Conservation (phyloP, 768 basidiomycete genomes). For the Tylopilus subfusipes region DNA sequence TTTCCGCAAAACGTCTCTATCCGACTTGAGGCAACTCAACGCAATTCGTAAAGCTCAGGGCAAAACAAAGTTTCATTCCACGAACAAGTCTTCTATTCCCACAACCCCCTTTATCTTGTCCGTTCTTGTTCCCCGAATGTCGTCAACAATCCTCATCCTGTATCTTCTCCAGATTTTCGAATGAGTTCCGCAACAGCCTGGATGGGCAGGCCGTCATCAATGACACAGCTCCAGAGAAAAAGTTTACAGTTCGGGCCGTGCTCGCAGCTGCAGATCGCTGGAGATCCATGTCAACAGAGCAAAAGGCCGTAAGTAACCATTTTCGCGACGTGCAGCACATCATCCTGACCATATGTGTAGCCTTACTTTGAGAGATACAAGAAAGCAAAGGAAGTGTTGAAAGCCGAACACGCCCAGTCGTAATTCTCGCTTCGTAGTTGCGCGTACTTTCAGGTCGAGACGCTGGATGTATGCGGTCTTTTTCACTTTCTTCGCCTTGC, state of each 20-base stretch:
- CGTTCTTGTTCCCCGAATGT: not conserved
- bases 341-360: conserved; percentile 8
- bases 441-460: not conserved
- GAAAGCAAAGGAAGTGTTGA: conserved; percentile 15
- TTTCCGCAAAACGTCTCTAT: conserved; percentile 17
- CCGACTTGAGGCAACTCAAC: conserved; percentile 32
- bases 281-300: conserved; percentile 30
- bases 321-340: not conserved
- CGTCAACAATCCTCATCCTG: not conserved
- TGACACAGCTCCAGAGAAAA: conserved; percentile 2
- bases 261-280: conserved; percentile 26
- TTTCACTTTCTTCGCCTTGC: not conserved
- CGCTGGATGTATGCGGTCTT: conserved; percentile 1
- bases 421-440: conserved; percentile 5
- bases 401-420: not conserved
- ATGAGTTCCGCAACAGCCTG: conserved; percentile 14
- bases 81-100: not conserved
- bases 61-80: conserved; percentile 14
- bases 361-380: conserved; percentile 19
- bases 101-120: conserved; percentile 25
- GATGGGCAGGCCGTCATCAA: conserved; percentile 17
- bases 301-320: conserved; percentile 28
- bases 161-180: conserved; percentile 17
- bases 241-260: not conserved
- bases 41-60: conserved; percentile 28